Conservation (phyloP, 1,284 basidiomycete species). For the Papiliotrema nemorosa region DNA sequence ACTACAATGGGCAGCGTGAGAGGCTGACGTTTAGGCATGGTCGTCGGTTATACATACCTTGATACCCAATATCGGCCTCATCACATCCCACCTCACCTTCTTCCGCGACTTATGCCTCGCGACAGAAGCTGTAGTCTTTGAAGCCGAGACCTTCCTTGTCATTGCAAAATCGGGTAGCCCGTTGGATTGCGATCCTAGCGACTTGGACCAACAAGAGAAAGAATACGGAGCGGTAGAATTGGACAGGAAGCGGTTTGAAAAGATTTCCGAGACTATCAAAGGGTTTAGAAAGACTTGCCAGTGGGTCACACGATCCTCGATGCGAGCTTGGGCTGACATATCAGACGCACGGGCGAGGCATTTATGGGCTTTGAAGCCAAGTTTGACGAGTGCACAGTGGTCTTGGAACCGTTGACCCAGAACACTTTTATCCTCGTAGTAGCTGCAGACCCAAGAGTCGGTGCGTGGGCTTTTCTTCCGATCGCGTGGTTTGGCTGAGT, state of each 20-base stretch:
- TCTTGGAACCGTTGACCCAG: conserved; percentile 89
- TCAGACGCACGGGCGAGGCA: conserved; percentile 59
- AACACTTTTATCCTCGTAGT: conserved; percentile 88
- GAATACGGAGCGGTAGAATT: conserved; percentile 55
- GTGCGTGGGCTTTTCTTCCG: conserved; percentile 52
- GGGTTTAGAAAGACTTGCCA: conserved; percentile 88
- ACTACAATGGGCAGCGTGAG: background rate
- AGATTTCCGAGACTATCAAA: conserved; percentile 92
- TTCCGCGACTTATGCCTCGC: conserved; percentile 83
- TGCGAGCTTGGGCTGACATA: conserved; percentile 1
- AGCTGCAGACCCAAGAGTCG: conserved; percentile 79
- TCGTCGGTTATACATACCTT: conserved; percentile 94
- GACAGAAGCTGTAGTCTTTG: conserved; percentile 92
- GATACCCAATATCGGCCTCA: conserved; percentile 87
- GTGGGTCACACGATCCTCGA: conserved; percentile 49
- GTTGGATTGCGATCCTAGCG: conserved; percentile 39
- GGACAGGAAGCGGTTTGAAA: conserved; percentile 83
- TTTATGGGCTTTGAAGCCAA: conserved; percentile 75
- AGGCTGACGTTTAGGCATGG: conserved; percentile 69
- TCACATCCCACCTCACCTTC: conserved; percentile 78
- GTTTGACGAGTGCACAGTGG: conserved; percentile 70
- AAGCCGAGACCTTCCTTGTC: conserved; percentile 94
- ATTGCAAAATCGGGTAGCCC: conserved; percentile 61
- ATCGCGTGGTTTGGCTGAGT: background rate
- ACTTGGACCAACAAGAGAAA: conserved; percentile 36